phyloP scores from a whole-genome alignment of 176 grass and related monocot species.

The Lolium perenne region DNA sequence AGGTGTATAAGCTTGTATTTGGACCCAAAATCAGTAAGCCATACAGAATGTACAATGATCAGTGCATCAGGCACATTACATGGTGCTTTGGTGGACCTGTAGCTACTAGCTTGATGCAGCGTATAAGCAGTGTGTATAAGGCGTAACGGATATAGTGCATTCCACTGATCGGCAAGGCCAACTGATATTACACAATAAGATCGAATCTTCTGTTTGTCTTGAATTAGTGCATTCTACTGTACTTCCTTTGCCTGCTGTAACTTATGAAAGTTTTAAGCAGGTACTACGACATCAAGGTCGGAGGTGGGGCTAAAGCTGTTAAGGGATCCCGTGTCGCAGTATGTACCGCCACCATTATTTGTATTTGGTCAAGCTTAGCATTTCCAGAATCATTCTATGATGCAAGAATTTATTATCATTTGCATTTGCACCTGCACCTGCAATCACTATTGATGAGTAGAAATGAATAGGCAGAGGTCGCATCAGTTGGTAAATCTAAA shows the following conservation, averaged over 20 bases:
- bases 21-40: not conserved
- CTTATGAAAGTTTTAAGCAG: constrained; percentile 48
- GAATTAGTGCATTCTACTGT: too few species aligned
- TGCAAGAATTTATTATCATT: not conserved
- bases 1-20: not conserved
- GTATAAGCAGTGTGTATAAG: not conserved
- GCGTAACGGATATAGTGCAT: not conserved
- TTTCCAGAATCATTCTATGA: not conserved
- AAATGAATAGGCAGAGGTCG: not conserved
- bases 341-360: constrained; percentile 38
- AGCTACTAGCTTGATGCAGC: not conserved
- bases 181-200: not conserved
- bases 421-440: constrained; percentile 13
- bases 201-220: not conserved
- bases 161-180: not conserved
- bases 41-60: not conserved
- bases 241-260: not conserved
- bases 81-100: not conserved
- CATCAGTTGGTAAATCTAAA: not conserved
- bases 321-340: constrained; percentile 95
- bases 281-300: constrained; percentile 95
- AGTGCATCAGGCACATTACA: not conserved
- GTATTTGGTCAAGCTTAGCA: not conserved
- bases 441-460: not conserved
- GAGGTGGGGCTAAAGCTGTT: constrained; percentile 74